Conservation (phyloP, 768 basidiomycete genomes). For the Austroboletus eburneus region DNA sequence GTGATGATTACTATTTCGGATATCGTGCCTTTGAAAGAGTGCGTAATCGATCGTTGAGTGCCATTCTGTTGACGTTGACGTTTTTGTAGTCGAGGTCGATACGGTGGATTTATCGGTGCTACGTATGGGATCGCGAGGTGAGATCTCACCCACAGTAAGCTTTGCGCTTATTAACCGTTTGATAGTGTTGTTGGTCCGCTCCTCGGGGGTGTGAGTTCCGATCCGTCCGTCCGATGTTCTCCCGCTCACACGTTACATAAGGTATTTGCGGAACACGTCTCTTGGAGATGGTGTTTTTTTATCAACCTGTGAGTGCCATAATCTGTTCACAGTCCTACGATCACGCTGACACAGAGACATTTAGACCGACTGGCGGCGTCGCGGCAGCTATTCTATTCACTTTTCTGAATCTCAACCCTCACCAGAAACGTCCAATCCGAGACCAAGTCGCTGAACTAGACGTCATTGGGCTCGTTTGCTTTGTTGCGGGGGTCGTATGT, state of each 20-base stretch:
- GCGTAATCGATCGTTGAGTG: neutral
- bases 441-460: slow-evolving; percentile 65
- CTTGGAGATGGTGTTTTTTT: slow-evolving; percentile 82
- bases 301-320: slow-evolving; percentile 70
- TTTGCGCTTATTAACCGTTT: neutral
- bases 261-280: slow-evolving; percentile 68
- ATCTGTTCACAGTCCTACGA: neutral
- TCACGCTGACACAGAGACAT: neutral
- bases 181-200: slow-evolving; percentile 71
- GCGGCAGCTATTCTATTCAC: slow-evolving; percentile 60
- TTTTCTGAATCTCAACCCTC: slow-evolving; percentile 77
- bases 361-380: slow-evolving; percentile 69
- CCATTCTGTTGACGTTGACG: slow-evolving; percentile 14
- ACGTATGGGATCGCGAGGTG: slow-evolving; percentile 71
- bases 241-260: slow-evolving; percentile 26
- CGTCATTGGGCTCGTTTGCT: slow-evolving; percentile 59
- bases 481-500: slow-evolving; percentile 63
- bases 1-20: slow-evolving; percentile 79
- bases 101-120: slow-evolving; percentile 66
- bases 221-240: too few species aligned
- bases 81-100: slow-evolving; percentile 64
- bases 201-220: slow-evolving; percentile 75
- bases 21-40: slow-evolving; percentile 79
- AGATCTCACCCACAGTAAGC: neutral
- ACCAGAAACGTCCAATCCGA: slow-evolving; percentile 50